phyloP scores from a whole-genome alignment of 1,284 basidiomycete genomes.

The Somion occarium region DNA sequence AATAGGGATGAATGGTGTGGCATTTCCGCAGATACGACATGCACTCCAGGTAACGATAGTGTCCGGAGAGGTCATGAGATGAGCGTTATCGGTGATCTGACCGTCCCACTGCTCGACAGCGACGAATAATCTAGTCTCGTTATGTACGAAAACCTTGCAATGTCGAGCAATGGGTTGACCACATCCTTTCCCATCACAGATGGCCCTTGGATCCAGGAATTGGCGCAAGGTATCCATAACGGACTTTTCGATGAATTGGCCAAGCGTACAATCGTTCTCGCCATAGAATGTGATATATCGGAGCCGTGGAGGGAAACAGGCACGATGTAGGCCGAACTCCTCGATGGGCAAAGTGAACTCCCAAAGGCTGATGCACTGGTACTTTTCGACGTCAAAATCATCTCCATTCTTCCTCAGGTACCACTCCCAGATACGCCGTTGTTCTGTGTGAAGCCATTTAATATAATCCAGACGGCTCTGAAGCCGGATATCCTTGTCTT shows the following conservation, averaged over 20 bases:
- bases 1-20: constrained; percentile 86
- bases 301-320: constrained; percentile 69
- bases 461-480: constrained; percentile 70
- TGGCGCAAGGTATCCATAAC: constrained; percentile 67
- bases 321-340: constrained; percentile 56
- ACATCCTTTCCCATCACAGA: constrained; percentile 83
- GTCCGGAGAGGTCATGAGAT: constrained; percentile 55
- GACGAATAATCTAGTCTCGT: constrained; percentile 79
- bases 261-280: constrained; percentile 87
- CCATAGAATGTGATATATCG: constrained; percentile 88
- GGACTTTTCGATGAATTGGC: constrained; percentile 85
- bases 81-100: constrained; percentile 56
- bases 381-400: constrained; percentile 88
- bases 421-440: constrained; percentile 88
- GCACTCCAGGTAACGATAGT: constrained; percentile 91
- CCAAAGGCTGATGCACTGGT: constrained; percentile 82
- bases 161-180: constrained; percentile 80
- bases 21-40: constrained; percentile 77
- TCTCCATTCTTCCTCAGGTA: constrained; percentile 80
- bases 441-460: constrained; percentile 79
- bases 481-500: constrained; percentile 54
- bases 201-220: constrained; percentile 65
- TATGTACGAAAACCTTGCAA: constrained; percentile 87
- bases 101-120: constrained; percentile 86
- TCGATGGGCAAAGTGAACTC: constrained; percentile 71